These are phyloP conservation scores for Neurospora sp. DNA, from an alignment of 495 filamentous ascomycete genomes.

Conservation along the genomic window DNA sequence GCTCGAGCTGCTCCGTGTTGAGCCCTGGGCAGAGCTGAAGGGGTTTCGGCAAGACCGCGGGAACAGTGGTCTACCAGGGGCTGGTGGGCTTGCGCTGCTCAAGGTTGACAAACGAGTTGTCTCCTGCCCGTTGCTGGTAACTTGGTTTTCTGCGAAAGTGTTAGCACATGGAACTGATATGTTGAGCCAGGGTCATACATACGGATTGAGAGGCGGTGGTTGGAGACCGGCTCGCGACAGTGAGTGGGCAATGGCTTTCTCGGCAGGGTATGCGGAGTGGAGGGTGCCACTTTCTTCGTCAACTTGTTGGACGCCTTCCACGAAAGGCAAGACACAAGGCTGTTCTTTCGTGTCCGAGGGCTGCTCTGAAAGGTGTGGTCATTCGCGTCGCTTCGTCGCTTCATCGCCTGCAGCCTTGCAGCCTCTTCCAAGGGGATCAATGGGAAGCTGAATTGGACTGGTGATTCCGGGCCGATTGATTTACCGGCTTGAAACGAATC, in stretches of 20 bases:
- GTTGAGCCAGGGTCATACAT: background rate
- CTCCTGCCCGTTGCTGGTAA: background rate
- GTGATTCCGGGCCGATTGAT: slow-evolving; percentile 1
- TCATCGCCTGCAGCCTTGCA: slow-evolving; percentile 12
- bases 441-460: slow-evolving; percentile 15
- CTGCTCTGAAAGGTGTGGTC: slow-evolving; percentile 10
- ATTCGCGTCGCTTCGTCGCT: slow-evolving; percentile 11
- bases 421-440: slow-evolving; percentile 19
- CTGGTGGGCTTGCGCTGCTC: slow-evolving; percentile 1
- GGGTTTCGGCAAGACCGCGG: slow-evolving; percentile 10
- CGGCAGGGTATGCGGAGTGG: slow-evolving; percentile 4
- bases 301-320: background rate
- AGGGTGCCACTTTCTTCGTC: slow-evolving; percentile 12
- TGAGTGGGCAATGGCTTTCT: slow-evolving; percentile 10
- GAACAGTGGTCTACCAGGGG: background rate
- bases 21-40: slow-evolving; percentile 6
- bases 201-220: background rate
- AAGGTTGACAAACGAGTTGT: background rate
- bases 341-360: slow-evolving; percentile 10
- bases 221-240: background rate
- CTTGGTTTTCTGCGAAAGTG: background rate
- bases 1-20: slow-evolving; percentile 2
- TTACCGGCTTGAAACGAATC: background rate
- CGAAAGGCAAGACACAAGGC: slow-evolving; percentile 8
- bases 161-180: background rate